Conservation (phyloP, 768 basidiomycete genomes). For the Amanita thiersii region DNA sequence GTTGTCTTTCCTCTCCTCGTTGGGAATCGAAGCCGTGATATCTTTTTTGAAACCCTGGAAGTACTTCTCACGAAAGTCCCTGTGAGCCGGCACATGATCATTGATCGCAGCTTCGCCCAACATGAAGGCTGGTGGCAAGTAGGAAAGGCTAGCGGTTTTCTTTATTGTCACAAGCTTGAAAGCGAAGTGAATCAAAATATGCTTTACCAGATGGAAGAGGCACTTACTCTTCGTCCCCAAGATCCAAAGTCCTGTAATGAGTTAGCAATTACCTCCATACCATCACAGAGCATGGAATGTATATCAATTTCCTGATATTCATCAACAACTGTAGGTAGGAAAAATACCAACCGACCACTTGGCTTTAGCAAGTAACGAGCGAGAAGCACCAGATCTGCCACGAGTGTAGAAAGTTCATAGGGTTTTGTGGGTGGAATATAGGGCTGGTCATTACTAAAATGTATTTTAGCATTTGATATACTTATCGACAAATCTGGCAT, state of each 20-base stretch:
- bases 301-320: slow-evolving; percentile 88
- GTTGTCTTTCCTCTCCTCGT: too few species aligned
- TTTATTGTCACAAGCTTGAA: slow-evolving; percentile 83
- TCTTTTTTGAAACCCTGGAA: slow-evolving; percentile 69
- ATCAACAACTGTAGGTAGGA: slow-evolving; percentile 87
- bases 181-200: slow-evolving; percentile 1
- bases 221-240: slow-evolving; percentile 84
- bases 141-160: slow-evolving; percentile 43
- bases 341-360: slow-evolving; percentile 87
- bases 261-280: slow-evolving; percentile 85
- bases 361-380: slow-evolving; percentile 82
- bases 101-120: slow-evolving; percentile 12
- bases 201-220: background rate
- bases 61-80: slow-evolving; percentile 83
- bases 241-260: slow-evolving; percentile 90
- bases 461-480: background rate
- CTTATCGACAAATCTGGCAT: slow-evolving; percentile 15
- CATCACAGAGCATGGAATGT: slow-evolving; percentile 66
- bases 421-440: slow-evolving; percentile 89
- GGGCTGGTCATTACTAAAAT: slow-evolving; percentile 38
- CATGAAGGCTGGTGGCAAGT: slow-evolving; percentile 50
- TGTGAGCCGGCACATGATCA: slow-evolving; percentile 71
- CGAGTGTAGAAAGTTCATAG: slow-evolving; percentile 84
- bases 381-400: slow-evolving; percentile 71
- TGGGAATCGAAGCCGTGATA: background rate